Percentiles rank a stretch among this genome's conserved stretches.
phyloP scores from a whole-genome alignment of 306 rosid species.

The Luffa aegyptiaca region DNA sequence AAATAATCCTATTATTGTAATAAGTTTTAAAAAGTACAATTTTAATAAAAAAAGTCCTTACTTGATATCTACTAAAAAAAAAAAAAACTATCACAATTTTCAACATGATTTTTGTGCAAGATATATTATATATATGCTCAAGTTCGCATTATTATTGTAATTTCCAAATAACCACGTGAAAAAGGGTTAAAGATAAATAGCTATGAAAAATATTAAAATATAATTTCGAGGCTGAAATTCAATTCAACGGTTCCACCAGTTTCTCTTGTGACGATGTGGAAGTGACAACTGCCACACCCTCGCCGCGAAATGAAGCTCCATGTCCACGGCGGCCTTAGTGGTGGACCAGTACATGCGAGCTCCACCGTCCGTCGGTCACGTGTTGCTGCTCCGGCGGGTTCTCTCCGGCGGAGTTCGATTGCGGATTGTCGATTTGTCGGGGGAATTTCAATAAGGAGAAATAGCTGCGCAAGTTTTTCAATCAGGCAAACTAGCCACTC shows the following conservation, averaged over 20 bases:
- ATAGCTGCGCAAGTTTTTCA: conserved; percentile 22
- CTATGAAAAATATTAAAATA: not conserved
- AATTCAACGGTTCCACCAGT: not conserved
- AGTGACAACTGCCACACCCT: conserved; percentile 9
- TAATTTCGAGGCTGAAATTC: conserved; percentile 14
- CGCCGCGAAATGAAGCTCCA: conserved; percentile 42
- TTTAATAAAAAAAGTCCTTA: too few species aligned
- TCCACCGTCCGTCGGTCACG: conserved; percentile 16
- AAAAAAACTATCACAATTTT: too few species aligned
- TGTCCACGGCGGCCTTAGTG: conserved; percentile 25
- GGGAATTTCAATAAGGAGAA: conserved; percentile 14
- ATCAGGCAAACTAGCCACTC: conserved; percentile 17
- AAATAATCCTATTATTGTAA: too few species aligned
- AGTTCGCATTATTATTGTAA: too few species aligned
- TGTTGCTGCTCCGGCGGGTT: not conserved
- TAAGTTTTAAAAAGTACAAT: too few species aligned
- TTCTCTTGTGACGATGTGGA: not conserved
- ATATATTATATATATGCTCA: too few species aligned
- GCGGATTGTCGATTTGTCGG: conserved; percentile 16
- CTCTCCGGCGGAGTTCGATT: conserved; percentile 4
- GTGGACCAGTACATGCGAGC: conserved; percentile 20
- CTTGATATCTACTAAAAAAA: too few species aligned
- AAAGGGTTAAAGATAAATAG: not conserved
- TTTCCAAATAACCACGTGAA: not conserved
- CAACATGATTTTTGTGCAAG: too few species aligned